These are phyloP conservation scores for Citrullus mucosospermus DNA, from an alignment of 306 rosid genomes.

Conservation along the genomic window DNA sequence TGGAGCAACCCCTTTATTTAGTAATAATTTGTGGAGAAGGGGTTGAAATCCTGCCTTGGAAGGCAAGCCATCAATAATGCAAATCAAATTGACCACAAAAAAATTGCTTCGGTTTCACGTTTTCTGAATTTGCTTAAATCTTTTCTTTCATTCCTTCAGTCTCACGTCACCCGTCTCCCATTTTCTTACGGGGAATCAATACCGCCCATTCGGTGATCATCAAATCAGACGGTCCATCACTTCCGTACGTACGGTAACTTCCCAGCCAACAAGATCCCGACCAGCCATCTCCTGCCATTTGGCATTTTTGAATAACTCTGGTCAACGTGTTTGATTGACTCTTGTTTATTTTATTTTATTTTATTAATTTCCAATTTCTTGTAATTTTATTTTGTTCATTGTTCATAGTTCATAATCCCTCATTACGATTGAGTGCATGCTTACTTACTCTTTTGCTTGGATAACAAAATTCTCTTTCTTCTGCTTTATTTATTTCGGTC, in stretches of 20 bases:
- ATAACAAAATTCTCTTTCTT: too few relatives aligned
- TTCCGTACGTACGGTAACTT: not conserved
- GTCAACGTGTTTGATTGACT: too few relatives aligned
- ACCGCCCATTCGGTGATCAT: not conserved
- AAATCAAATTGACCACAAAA: not conserved
- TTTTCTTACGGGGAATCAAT: slow-evolving; percentile 1
- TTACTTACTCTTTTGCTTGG: too few relatives aligned
- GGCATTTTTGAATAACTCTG: not conserved
- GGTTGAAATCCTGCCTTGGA: slow-evolving; percentile 12
- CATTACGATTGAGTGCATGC: too few relatives aligned
- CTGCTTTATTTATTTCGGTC: too few relatives aligned
- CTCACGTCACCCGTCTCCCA: not conserved
- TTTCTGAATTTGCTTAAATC: not conserved
- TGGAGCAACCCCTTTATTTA: too few relatives aligned
- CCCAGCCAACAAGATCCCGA: not conserved
- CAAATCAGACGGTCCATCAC: not conserved
- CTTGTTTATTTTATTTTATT: too few relatives aligned
- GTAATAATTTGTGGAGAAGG: not conserved
- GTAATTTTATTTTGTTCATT: too few relatives aligned
- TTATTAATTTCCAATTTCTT: too few relatives aligned
- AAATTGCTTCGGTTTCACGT: slow-evolving; percentile 11
- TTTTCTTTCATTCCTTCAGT: not conserved
- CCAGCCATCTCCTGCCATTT: not conserved
- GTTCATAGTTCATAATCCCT: too few relatives aligned
- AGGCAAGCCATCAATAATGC: slow-evolving; percentile 3